phyloP scores from a whole-genome alignment of 257 asterid species.

The Salvia splendens region DNA sequence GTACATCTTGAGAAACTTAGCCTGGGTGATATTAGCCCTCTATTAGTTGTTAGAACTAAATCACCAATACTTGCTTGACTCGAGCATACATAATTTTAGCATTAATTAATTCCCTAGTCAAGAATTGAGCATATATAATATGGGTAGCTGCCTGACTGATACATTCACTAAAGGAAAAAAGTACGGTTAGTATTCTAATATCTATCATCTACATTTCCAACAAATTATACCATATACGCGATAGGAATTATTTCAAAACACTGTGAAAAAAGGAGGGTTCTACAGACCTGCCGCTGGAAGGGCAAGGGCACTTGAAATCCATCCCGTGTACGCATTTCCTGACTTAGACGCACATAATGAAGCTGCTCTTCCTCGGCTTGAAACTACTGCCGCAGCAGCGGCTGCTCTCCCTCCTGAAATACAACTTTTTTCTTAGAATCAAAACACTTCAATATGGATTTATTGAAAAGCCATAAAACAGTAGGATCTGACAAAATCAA shows the following conservation, averaged over 20 bases:
- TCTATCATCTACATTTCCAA: background rate
- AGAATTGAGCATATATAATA: background rate
- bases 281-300: constrained; percentile 88
- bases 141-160: background rate
- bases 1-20: background rate
- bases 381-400: constrained; percentile 73
- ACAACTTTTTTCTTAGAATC: constrained; percentile 16
- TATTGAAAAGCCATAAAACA: background rate
- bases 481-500: background rate
- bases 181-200: background rate
- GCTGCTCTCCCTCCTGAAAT: constrained; percentile 72
- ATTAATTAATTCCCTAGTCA: background rate
- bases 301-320: constrained; percentile 75
- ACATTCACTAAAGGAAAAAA: background rate
- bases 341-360: constrained; percentile 58
- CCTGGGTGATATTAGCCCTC: constrained; percentile 19
- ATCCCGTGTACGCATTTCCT: constrained; percentile 60
- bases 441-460: constrained; percentile 1
- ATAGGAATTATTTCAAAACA: constrained; percentile 15
- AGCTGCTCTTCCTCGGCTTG: constrained; percentile 67
- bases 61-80: constrained; percentile 6
- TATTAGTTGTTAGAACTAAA: constrained; percentile 20
- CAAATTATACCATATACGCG: constrained; percentile 23
- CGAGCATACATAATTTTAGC: constrained; percentile 19
- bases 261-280: background rate